Conservation (phyloP, 352 stramenopile genomes). For the Hyaloperonospora brassicae region DNA sequence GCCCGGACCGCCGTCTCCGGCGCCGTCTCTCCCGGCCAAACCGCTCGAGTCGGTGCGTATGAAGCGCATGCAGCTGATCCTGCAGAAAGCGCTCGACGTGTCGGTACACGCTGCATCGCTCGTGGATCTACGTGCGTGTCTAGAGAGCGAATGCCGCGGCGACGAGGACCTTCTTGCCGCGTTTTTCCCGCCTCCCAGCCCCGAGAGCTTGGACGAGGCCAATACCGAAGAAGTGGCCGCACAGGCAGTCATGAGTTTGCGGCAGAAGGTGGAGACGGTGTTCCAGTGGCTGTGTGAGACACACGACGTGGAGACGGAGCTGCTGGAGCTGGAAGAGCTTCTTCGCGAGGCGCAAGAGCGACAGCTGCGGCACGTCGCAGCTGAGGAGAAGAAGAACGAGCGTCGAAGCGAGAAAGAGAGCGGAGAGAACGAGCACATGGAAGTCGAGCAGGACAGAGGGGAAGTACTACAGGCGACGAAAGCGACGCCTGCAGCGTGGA, state of each 20-base stretch:
- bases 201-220: slow-evolving; percentile 18
- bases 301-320: slow-evolving; percentile 40
- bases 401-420: slow-evolving; percentile 1
- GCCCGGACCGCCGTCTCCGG: slow-evolving; percentile 10
- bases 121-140: slow-evolving; percentile 38
- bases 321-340: slow-evolving; percentile 40
- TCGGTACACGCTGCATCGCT: slow-evolving; percentile 42
- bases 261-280: slow-evolving; percentile 45
- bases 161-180: slow-evolving; percentile 43
- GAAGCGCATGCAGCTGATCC: slow-evolving; percentile 51
- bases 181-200: slow-evolving; percentile 31
- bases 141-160: slow-evolving; percentile 43
- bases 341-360: slow-evolving; percentile 37
- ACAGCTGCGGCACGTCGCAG: slow-evolving; percentile 29
- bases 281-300: slow-evolving; percentile 47
- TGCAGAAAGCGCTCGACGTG: slow-evolving; percentile 60
- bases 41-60: slow-evolving; percentile 28
- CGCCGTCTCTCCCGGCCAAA: slow-evolving; percentile 4
- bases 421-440: slow-evolving; percentile 4
- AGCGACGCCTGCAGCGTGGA: slow-evolving; percentile 29
- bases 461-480: slow-evolving; percentile 5
- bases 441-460: slow-evolving; percentile 7
- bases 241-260: slow-evolving; percentile 41
- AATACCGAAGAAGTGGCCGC: slow-evolving; percentile 41
- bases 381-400: slow-evolving; percentile 13